Conservation (phyloP, 2,329 filamentous ascomycete genomes). For the Neofusicoccum sp. region DNA sequence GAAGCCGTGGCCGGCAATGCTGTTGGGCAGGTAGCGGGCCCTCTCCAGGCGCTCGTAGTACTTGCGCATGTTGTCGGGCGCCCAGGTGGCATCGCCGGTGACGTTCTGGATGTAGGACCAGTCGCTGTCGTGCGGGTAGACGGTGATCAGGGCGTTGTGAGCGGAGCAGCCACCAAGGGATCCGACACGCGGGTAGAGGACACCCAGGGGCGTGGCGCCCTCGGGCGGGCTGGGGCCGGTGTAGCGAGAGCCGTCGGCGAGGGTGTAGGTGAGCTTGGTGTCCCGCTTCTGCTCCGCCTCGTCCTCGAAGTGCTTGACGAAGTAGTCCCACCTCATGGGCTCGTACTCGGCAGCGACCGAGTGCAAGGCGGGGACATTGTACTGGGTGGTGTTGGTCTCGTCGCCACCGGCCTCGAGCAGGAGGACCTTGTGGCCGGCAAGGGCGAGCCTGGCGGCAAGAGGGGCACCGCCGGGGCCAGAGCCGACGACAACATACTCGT, state of each 20-base stretch:
- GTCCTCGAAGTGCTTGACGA: conserved; percentile 61
- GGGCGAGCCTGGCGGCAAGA: conserved; percentile 58
- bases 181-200: conserved; percentile 58
- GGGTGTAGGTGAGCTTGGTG: conserved; percentile 59
- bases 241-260: conserved; percentile 51
- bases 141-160: conserved; percentile 60
- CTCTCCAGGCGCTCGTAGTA: conserved; percentile 57
- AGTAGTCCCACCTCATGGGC: conserved; percentile 62
- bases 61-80: conserved; percentile 56
- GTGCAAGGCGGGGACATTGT: conserved; percentile 56
- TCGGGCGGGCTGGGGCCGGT: conserved; percentile 54
- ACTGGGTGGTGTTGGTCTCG: conserved; percentile 44
- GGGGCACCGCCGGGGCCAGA: conserved; percentile 60
- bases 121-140: conserved; percentile 60
- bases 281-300: conserved; percentile 54
- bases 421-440: conserved; percentile 59
- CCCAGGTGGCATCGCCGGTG: conserved; percentile 62
- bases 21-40: conserved; percentile 50
- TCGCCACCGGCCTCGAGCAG: conserved; percentile 62
- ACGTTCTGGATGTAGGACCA: conserved; percentile 57
- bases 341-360: conserved; percentile 56
- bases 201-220: conserved; percentile 53
- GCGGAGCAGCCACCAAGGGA: conserved; percentile 59
- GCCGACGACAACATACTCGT: conserved; percentile 64
- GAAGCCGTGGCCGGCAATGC: conserved; percentile 53